Evolutionary conservation across 1,284 basidiomycete genomes (phyloP), one percentile per base, ranked within the genome.

Genomic region (Fomes fomentarius): DNA sequence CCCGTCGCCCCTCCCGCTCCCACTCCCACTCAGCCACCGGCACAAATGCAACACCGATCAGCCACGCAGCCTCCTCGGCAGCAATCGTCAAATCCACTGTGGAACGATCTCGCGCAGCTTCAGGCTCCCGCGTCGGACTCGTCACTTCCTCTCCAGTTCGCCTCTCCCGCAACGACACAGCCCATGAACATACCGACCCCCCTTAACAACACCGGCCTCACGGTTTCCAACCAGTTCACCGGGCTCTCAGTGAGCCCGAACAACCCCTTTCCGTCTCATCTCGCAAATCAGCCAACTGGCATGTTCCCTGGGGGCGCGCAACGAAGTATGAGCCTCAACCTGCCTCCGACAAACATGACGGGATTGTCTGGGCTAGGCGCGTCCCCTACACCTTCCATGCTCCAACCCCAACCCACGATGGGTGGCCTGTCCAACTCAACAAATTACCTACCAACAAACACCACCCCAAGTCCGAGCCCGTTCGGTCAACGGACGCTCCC

Each of bases 91-190:
- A 71, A 67, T 21, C 71, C 76, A 31, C 73, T 78, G 9, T 85
- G 80, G 82, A 71, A 77, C 35, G 82, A 84, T 62, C 72, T 85
- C 19, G 69, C 78, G 26, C 78, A 80, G 12, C 67, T 85, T 15
- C 78, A 81, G 56, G 68, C 60, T 2, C 68, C 79, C 5, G 66
- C 77, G 1, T 63, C 74, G 31, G 73, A 72, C 38, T 78, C 81
- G 0, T 80, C 83, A 1, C 71, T 84, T 28, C 84, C 82, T 9
- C 70, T 84, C 11, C 83, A 85, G 63, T 84, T 78, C 58, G 52
- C 61, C 2, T 38, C 60, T n/a, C 73, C 77, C 41, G 22, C 65
- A 17, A 50, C 48, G 17, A 54, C 62, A 21, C 64, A 63, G 44
- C 55, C 64, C 4, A 62, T 64, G 22, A 34, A 47, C 31, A 46